phyloP scores from a whole-genome alignment of 2,329 filamentous ascomycete genomes.

The Didymella segeticola region DNA sequence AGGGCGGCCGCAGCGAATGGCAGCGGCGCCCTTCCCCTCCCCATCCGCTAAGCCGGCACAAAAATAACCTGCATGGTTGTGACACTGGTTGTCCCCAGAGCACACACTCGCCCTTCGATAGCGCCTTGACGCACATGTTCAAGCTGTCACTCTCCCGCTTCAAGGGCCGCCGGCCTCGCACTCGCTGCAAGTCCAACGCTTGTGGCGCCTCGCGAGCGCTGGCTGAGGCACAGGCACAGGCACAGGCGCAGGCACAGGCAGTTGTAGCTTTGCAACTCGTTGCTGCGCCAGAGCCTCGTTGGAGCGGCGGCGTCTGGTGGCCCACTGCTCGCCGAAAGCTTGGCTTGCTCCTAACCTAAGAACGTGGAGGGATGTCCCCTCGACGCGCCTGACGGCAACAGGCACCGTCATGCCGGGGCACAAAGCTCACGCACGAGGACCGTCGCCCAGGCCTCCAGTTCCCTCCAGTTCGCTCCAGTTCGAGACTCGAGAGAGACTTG shows the following conservation, averaged over 20 bases:
- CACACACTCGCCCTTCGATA: slow-evolving; percentile 22
- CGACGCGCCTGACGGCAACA: slow-evolving; percentile 9
- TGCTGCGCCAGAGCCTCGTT: slow-evolving; percentile 9
- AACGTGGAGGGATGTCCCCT: slow-evolving; percentile 12
- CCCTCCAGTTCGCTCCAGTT: too few species aligned
- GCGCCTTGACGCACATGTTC: slow-evolving; percentile 15
- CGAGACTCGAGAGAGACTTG: neutral
- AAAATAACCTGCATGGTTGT: slow-evolving; percentile 38
- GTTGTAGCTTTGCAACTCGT: too few species aligned
- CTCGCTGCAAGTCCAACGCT: slow-evolving; percentile 10
- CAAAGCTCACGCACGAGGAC: slow-evolving; percentile 9
- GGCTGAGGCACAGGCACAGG: slow-evolving; percentile 4
- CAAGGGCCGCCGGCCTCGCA: neutral
- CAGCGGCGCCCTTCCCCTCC: slow-evolving; percentile 14
- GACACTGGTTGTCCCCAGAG: slow-evolving; percentile 27
- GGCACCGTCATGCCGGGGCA: slow-evolving; percentile 11
- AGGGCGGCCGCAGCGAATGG: slow-evolving; percentile 11
- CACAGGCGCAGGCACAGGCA: too few species aligned
- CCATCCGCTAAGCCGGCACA: slow-evolving; percentile 30
- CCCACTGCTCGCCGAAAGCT: slow-evolving; percentile 13
- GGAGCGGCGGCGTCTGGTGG: slow-evolving; percentile 9
- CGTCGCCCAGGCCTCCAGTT: slow-evolving; percentile 15
- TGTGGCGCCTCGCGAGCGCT: slow-evolving; percentile 5
- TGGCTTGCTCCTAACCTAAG: slow-evolving; percentile 14
- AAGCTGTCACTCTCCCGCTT: slow-evolving; percentile 13